These are phyloP conservation scores for Hyaloperonospora brassicae DNA, from an alignment of 352 stramenopile species.

Conservation along the genomic window DNA sequence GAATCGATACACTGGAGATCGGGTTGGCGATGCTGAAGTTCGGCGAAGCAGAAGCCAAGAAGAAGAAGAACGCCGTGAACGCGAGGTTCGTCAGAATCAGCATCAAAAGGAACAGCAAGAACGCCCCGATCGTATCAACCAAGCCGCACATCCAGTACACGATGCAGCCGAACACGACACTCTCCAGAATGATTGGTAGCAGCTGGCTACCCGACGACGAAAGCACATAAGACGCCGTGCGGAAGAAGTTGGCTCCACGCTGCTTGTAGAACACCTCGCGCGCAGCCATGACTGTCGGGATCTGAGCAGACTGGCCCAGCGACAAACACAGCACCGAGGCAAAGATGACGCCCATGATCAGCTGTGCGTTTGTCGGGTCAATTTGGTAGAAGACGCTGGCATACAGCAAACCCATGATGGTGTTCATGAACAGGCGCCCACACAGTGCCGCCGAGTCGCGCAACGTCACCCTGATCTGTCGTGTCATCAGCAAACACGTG, in stretches of 20 bases:
- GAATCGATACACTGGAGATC: neutral
- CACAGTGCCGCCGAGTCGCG: conserved; percentile 10
- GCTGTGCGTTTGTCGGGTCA: conserved; percentile 8
- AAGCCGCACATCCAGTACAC: conserved; percentile 24
- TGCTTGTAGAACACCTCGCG: conserved; percentile 21
- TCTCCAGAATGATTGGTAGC: conserved; percentile 11
- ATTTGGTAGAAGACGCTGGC: conserved; percentile 19
- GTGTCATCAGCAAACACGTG: conserved; percentile 10
- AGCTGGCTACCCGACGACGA: conserved; percentile 11
- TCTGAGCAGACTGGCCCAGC: conserved; percentile 9
- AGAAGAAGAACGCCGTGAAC: conserved; percentile 13
- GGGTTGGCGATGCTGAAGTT: conserved; percentile 15
- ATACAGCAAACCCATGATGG: conserved; percentile 12
- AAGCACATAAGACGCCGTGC: conserved; percentile 16
- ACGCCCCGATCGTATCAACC: conserved; percentile 10
- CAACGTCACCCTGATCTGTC: conserved; percentile 11
- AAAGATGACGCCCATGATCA: conserved; percentile 17
- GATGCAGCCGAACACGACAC: conserved; percentile 8
- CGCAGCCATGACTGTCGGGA: conserved; percentile 11
- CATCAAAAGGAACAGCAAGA: conserved; percentile 12
- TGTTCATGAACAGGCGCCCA: conserved; percentile 14
- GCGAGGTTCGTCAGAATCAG: conserved; percentile 13
- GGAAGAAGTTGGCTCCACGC: conserved; percentile 14
- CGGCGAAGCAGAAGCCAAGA: conserved; percentile 8
- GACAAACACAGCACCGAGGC: conserved; percentile 12